Percentiles rank a stretch among this genome's conserved stretches.
phyloP scores from a whole-genome alignment of 1,139 yeast genomes.

The Magnusiomyces ingens region DNA sequence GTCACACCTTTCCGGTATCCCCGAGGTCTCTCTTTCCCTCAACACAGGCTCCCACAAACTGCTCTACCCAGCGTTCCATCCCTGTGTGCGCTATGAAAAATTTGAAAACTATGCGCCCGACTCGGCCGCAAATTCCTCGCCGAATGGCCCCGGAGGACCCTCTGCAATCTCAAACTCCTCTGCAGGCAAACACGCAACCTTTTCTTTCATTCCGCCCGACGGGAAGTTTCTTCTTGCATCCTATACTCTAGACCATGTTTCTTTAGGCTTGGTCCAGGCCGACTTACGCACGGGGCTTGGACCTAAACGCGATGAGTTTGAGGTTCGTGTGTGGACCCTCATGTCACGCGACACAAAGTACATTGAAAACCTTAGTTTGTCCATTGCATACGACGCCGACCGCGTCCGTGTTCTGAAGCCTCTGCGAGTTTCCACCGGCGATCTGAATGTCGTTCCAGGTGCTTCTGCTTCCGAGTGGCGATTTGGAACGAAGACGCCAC shows the following conservation, averaged over 20 bases:
- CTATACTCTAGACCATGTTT: slow-evolving; percentile 48
- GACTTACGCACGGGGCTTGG: slow-evolving; percentile 63
- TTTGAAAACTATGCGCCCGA: slow-evolving; percentile 2
- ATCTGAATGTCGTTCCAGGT: slow-evolving; percentile 45
- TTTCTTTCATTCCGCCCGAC: slow-evolving; percentile 84
- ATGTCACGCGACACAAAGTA: slow-evolving; percentile 46
- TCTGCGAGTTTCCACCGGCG: slow-evolving; percentile 64
- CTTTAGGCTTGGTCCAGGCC: slow-evolving; percentile 51
- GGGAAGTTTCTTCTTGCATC: slow-evolving; percentile 61
- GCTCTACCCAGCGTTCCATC: slow-evolving; percentile 43
- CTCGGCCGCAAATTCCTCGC: neutral
- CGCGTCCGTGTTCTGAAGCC: slow-evolving; percentile 37
- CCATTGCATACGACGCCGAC: slow-evolving; percentile 33
- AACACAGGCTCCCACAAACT: slow-evolving; percentile 35
- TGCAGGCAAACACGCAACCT: slow-evolving; percentile 19
- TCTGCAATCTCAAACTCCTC: neutral
- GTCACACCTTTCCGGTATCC: slow-evolving; percentile 68
- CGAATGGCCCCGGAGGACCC: neutral
- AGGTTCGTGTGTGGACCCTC: slow-evolving; percentile 53
- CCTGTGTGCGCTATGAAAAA: slow-evolving; percentile 39
- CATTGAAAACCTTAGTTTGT: slow-evolving; percentile 52
- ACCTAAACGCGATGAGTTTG: slow-evolving; percentile 60
- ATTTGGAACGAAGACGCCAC: slow-evolving; percentile 49
- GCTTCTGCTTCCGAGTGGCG: slow-evolving; percentile 66
- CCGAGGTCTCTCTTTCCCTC: slow-evolving; percentile 56